phyloP scores from a whole-genome alignment of 345 rosid genomes.

The Cardamine resedifolia region DNA sequence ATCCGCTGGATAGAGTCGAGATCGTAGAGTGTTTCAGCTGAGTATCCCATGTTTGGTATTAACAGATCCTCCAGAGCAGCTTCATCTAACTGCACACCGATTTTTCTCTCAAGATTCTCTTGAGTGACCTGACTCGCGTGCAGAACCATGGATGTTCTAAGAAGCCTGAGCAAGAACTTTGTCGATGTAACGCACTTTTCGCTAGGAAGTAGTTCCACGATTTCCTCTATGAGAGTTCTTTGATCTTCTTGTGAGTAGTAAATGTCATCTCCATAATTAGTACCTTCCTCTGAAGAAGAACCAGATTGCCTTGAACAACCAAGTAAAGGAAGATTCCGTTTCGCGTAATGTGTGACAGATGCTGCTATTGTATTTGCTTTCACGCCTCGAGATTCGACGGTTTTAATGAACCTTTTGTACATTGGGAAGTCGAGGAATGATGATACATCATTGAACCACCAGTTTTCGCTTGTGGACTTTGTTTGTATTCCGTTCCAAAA shows the following conservation, averaged over 20 bases:
- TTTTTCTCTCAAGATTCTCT: conserved; percentile 66
- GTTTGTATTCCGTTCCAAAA: conserved; percentile 77
- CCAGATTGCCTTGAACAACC: conserved; percentile 49
- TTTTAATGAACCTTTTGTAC: conserved; percentile 65
- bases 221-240: conserved; percentile 66
- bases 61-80: conserved; percentile 78
- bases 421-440: conserved; percentile 47
- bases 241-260: conserved; percentile 47
- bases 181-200: conserved; percentile 56
- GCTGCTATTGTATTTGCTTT: conserved; percentile 58
- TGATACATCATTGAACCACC: conserved; percentile 91
- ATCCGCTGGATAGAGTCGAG: conserved; percentile 80
- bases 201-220: conserved; percentile 67
- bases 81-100: conserved; percentile 71
- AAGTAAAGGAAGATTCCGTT: conserved; percentile 65
- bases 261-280: conserved; percentile 17
- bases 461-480: conserved; percentile 47
- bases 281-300: conserved; percentile 40
- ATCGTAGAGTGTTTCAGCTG: conserved; percentile 77
- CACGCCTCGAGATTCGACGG: conserved; percentile 56
- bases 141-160: conserved; percentile 68
- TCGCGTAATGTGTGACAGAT: conserved; percentile 64
- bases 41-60: conserved; percentile 73
- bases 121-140: conserved; percentile 54
- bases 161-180: conserved; percentile 78